Percentiles rank a stretch among this genome's conserved stretches.
phyloP scores from a whole-genome alignment of 2,329 filamentous ascomycete genomes.

The Laburnicola sp. region DNA sequence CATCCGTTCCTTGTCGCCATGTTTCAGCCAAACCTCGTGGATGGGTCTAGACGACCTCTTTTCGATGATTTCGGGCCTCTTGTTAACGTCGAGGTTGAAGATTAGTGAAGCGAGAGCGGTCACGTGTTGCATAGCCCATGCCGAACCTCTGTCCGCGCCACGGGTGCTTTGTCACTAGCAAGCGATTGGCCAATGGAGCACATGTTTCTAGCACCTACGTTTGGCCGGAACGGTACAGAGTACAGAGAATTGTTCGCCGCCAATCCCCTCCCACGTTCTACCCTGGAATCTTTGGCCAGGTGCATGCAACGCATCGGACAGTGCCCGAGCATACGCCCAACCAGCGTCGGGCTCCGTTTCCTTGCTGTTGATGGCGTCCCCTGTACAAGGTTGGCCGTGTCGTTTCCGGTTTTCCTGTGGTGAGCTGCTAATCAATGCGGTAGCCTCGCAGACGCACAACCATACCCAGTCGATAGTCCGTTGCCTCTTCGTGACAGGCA shows the following conservation, averaged over 20 bases:
- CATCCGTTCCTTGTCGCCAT: constrained; percentile 44
- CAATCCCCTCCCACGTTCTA: constrained; percentile 18
- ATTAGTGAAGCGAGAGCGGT: constrained; percentile 41
- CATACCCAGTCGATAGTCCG: constrained; percentile 28
- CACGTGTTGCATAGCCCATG: constrained; percentile 44
- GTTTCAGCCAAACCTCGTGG: constrained; percentile 36
- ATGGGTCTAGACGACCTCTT: constrained; percentile 27
- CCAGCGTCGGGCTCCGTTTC: constrained; percentile 17
- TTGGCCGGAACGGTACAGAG: constrained; percentile 26
- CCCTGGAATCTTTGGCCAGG: constrained; percentile 23
- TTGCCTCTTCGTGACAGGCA: constrained; percentile 29
- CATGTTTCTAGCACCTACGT: constrained; percentile 23
- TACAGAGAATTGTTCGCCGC: constrained; percentile 24
- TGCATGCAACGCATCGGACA: constrained; percentile 33
- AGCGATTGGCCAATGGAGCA: constrained; percentile 37
- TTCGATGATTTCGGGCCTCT: constrained; percentile 39
- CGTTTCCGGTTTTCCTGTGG: constrained; percentile 27
- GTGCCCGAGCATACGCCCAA: constrained; percentile 20
- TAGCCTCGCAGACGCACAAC: constrained; percentile 37
- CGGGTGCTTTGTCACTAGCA: constrained; percentile 28
- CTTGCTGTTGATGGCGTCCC: constrained; percentile 24
- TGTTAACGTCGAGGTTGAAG: constrained; percentile 39
- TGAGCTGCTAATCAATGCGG: constrained; percentile 42
- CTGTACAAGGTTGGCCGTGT: constrained; percentile 26
- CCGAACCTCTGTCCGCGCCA: constrained; percentile 37